phyloP scores from a whole-genome alignment of 1,284 basidiomycete genomes.

The Ustilago tritici region DNA sequence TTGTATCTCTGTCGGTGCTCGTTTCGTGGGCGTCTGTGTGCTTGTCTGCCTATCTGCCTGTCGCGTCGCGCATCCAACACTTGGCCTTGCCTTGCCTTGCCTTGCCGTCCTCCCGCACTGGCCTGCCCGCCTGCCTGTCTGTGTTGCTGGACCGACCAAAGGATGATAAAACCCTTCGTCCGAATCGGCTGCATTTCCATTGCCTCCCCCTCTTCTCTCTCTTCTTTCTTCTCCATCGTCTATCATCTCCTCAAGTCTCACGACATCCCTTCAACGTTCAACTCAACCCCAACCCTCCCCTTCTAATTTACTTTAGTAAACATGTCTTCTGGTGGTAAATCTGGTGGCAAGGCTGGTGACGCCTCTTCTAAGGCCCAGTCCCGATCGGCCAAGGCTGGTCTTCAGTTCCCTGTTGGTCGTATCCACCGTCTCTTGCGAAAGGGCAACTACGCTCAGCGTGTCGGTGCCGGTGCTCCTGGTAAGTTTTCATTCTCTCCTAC shows the following conservation, averaged over 20 bases:
- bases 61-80: conserved; percentile 35
- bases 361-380: conserved; percentile 74
- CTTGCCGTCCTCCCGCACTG: background rate
- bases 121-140: background rate
- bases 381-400: conserved; percentile 77
- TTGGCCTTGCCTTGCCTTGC: background rate
- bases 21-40: background rate
- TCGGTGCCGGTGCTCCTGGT: conserved; percentile 82
- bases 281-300: conserved; percentile 19
- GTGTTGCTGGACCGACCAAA: conserved; percentile 11
- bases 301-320: conserved; percentile 29
- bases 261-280: conserved; percentile 23
- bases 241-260: conserved; percentile 32
- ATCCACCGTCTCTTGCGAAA: conserved; percentile 92
- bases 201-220: conserved; percentile 20
- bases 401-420: conserved; percentile 94
- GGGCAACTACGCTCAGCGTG: conserved; percentile 84
- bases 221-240: conserved; percentile 26
- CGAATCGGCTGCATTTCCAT: conserved; percentile 26
- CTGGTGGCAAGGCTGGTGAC: conserved; percentile 70
- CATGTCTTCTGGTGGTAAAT: conserved; percentile 71
- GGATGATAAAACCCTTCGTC: conserved; percentile 47
- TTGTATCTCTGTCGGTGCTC: conserved; percentile 1
- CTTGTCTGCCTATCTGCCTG: background rate
- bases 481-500: conserved; percentile 63